Base-by-base conservation (phyloP, 2,329 filamentous ascomycete genomes). In the Aureobasidium zeae region DNA sequence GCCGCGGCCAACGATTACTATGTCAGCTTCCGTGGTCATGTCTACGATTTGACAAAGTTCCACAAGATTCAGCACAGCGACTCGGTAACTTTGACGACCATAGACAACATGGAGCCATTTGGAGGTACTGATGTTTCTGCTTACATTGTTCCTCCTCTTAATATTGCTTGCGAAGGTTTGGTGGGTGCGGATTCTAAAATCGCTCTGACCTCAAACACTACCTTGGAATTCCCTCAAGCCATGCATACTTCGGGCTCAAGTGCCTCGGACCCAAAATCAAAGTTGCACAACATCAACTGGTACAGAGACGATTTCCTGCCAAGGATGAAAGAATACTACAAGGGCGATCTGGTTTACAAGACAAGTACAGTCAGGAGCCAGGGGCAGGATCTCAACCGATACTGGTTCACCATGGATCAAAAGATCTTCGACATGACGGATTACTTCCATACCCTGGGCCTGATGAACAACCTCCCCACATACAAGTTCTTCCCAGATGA, bases 1-100 rank as follows among this genome's bases (percentile, higher is more conserved):
- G 70, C 76, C 52, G 83, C 77, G n/a, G 67, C 72, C 5, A 71
- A 79, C 45, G 83, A 94, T 57, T 95, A 81, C 60, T 98, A 74
- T 67, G 89, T 96, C 55, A 86, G 83, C 54, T 79, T 93, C 52
- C 82, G 81, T 46, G 91, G 91, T 49, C 78, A 79, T 30, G 89
- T 96, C 22, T 98, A 96, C 64, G 91, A 98, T 56, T 77, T 98
- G 32, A 77, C 80, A 42, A 84, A 88, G 45, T 98, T 94, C 61
- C 95, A 82, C 78, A 85, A 75, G 56, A 65, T 75, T 16, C 77
- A 93, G 46, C 91, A 98, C 67, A 89, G 86, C 58, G 86, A 93
- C 56, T 79, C 66, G 8, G 64, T 62, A 25, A 77, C 75, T 39
- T 69, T 80, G 46, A 81, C 79, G 1, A 69, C 66, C 3, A 67